These are phyloP conservation scores for Tylopilus subfusipes DNA, from an alignment of 768 basidiomycete species.

Conservation along the genomic window DNA sequence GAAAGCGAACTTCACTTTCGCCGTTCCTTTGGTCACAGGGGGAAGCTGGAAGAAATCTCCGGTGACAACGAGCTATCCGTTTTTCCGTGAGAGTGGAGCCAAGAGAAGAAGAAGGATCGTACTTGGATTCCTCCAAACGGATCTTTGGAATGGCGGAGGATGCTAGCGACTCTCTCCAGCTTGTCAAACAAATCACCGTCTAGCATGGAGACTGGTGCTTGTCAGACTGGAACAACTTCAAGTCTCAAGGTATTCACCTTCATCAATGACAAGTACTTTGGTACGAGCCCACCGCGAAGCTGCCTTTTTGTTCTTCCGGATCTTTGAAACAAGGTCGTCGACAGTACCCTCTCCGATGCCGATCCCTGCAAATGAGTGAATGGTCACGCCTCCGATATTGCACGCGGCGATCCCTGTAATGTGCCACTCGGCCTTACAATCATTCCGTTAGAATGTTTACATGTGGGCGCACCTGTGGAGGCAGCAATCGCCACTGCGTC, in stretches of 20 bases:
- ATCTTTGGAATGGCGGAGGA: constrained; percentile 53
- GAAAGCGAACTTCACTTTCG: constrained; percentile 80
- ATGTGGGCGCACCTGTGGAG: constrained; percentile 64
- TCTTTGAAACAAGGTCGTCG: constrained; percentile 57
- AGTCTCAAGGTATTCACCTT: constrained; percentile 44
- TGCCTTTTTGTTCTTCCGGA: constrained; percentile 85
- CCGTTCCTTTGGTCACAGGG: constrained; percentile 69
- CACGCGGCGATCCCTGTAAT: constrained; percentile 85
- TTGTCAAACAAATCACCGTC: constrained; percentile 94
- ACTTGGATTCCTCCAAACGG: constrained; percentile 97
- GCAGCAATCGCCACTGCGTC: constrained; percentile 93
- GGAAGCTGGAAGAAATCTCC: constrained; percentile 99
- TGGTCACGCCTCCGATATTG: constrained; percentile 93
- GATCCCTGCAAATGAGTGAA: constrained; percentile 95
- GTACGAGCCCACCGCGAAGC: constrained; percentile 76
- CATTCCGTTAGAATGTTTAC: neutral
- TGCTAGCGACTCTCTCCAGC: constrained; percentile 64
- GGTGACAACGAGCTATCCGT: constrained; percentile 73
- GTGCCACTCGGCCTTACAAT: neutral
- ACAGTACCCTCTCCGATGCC: constrained; percentile 73
- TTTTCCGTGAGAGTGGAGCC: neutral
- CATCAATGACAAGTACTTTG: constrained; percentile 79
- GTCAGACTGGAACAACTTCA: neutral
- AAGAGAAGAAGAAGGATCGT: neutral
- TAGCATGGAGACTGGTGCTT: constrained; percentile 85